phyloP scores from a whole-genome alignment of 495 filamentous ascomycete species.

The Podospora australis region DNA sequence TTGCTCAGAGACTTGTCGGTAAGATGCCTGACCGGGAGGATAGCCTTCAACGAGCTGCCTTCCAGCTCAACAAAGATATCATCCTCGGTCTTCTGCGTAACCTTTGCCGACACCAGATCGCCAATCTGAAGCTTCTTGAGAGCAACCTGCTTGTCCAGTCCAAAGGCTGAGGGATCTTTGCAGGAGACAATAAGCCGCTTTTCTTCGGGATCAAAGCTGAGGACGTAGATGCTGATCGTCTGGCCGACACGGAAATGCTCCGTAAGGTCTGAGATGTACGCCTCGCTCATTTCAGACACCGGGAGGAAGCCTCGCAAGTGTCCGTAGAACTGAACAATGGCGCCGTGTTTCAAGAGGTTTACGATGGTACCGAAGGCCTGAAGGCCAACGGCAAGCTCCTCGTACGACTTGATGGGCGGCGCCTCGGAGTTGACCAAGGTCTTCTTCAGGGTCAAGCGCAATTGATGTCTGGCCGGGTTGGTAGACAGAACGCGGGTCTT shows the following conservation, averaged over 20 bases:
- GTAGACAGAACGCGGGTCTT: conserved; percentile 78
- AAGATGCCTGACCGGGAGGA: conserved; percentile 68
- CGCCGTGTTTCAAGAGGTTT: conserved; percentile 68
- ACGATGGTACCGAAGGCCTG: conserved; percentile 80
- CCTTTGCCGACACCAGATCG: conserved; percentile 63
- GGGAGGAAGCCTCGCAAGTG: conserved; percentile 76
- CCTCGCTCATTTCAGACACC: conserved; percentile 94
- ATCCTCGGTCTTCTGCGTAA: conserved; percentile 79
- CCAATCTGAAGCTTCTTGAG: conserved; percentile 66
- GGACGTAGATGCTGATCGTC: conserved; percentile 77
- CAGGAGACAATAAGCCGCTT: conserved; percentile 80
- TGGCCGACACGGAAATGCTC: conserved; percentile 88
- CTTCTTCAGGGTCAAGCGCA: conserved; percentile 91
- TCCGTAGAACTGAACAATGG: conserved; percentile 90
- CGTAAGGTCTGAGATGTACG: conserved; percentile 80
- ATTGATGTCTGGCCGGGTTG: conserved; percentile 64
- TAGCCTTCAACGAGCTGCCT: conserved; percentile 63
- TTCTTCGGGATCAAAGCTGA: conserved; percentile 66
- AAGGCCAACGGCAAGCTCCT: conserved; percentile 58
- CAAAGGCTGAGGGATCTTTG: conserved; percentile 76
- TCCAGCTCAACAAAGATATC: conserved; percentile 70
- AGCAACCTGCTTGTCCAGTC: conserved; percentile 64
- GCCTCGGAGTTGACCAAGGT: conserved; percentile 82
- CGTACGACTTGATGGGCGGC: conserved; percentile 66
- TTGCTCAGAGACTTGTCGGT: conserved; percentile 75